Conservation (phyloP, 2,329 filamentous ascomycete species). For the Coniochaeta pulveracea region DNA sequence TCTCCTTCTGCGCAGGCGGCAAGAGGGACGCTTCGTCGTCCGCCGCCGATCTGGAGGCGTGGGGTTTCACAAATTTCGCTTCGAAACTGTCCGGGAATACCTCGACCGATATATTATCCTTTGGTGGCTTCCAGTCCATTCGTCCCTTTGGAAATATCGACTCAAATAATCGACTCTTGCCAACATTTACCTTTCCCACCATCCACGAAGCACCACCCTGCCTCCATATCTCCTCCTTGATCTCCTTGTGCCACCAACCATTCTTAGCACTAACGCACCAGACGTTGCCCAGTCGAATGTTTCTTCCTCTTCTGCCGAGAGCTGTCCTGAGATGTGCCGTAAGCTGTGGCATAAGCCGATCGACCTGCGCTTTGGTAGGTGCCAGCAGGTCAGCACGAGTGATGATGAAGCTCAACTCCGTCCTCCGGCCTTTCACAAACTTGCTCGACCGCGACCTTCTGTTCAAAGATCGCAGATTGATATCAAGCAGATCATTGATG, state of each 20-base stretch:
- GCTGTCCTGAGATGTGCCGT: slow-evolving; percentile 65
- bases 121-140: slow-evolving; percentile 27
- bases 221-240: slow-evolving; percentile 78
- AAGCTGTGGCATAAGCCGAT: slow-evolving; percentile 77
- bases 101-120: slow-evolving; percentile 21
- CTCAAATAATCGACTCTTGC: slow-evolving; percentile 87
- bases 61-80: slow-evolving; percentile 3
- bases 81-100: slow-evolving; percentile 13
- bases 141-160: slow-evolving; percentile 72
- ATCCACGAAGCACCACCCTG: slow-evolving; percentile 86
- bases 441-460: slow-evolving; percentile 58
- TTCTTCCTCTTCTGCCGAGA: slow-evolving; percentile 53
- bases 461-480: slow-evolving; percentile 68
- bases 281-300: slow-evolving; percentile 79
- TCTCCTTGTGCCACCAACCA: slow-evolving; percentile 79
- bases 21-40: slow-evolving; percentile 47
- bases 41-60: slow-evolving; percentile 4
- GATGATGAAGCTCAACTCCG: slow-evolving; percentile 82
- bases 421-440: slow-evolving; percentile 56
- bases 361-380: slow-evolving; percentile 72
- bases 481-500: slow-evolving; percentile 58
- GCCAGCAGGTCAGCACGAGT: slow-evolving; percentile 80
- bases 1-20: slow-evolving; percentile 63
- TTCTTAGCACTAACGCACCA: slow-evolving; percentile 76
- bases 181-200: slow-evolving; percentile 96